phyloP scores from a whole-genome alignment of 1,284 basidiomycete species.

The Tremellales sp. region DNA sequence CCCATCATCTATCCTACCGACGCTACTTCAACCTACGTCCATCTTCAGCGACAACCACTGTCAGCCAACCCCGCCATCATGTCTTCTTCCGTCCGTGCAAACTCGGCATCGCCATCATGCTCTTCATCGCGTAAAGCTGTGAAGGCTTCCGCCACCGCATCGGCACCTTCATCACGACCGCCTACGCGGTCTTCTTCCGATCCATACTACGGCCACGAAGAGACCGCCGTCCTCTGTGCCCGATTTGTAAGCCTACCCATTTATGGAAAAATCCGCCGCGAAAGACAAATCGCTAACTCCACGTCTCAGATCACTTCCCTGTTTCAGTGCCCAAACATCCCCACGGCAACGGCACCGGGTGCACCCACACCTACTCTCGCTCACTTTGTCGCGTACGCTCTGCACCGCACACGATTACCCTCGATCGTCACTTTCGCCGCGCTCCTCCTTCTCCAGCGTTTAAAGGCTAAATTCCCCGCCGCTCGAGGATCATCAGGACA shows the following conservation, averaged over 20 bases:
- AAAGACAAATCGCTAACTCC: background rate
- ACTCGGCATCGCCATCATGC: slow-evolving; percentile 32
- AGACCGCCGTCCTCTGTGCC: slow-evolving; percentile 59
- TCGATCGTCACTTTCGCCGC: slow-evolving; percentile 77
- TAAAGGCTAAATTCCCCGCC: slow-evolving; percentile 87
- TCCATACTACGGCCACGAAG: slow-evolving; percentile 76
- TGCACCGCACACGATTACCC: slow-evolving; percentile 82
- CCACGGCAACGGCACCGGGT: slow-evolving; percentile 35
- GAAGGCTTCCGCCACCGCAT: slow-evolving; percentile 39
- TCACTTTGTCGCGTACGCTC: slow-evolving; percentile 80
- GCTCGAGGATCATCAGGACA: slow-evolving; percentile 89
- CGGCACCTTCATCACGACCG: slow-evolving; percentile 34
- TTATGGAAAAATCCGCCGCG: too few species aligned
- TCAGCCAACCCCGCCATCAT: slow-evolving; percentile 11
- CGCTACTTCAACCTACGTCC: background rate
- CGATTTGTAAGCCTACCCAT: slow-evolving; percentile 64
- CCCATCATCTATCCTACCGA: background rate
- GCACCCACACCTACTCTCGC: slow-evolving; percentile 59
- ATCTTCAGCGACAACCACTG: background rate
- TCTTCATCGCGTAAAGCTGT: slow-evolving; percentile 41
- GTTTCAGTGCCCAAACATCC: slow-evolving; percentile 49
- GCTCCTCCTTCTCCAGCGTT: slow-evolving; percentile 74
- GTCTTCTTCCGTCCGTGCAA: slow-evolving; percentile 28
- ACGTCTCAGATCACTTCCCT: slow-evolving; percentile 51
- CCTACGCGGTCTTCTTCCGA: slow-evolving; percentile 49